A percentile compares a stretch with the other conserved stretches of the same genome.
Evolutionary conservation across 768 basidiomycete genomes (phyloP).

Genomic region (Coprinellus aureogranulatus): DNA sequence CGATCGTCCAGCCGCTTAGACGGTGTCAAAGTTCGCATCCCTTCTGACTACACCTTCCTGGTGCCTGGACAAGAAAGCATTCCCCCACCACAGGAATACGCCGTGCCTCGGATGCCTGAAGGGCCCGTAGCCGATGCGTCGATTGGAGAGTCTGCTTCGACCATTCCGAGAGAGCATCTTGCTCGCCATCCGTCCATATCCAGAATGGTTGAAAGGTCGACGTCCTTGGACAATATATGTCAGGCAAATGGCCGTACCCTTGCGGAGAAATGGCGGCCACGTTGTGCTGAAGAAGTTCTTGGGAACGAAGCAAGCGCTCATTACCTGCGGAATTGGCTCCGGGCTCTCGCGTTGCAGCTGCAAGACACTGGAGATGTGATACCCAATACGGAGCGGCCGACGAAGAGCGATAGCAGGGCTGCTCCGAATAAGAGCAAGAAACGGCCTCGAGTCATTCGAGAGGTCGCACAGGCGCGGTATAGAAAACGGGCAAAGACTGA

Average conservation of each 20-base stretch:
- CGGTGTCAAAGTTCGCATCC: too few species aligned
- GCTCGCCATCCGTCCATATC: conserved; percentile 51
- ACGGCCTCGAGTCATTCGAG: conserved; percentile 57
- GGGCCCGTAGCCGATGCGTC: conserved; percentile 5
- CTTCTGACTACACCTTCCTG: not conserved
- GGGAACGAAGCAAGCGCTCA: conserved; percentile 71
- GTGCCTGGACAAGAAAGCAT: not conserved
- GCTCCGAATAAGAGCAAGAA: conserved; percentile 38
- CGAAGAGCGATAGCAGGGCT: conserved; percentile 16
- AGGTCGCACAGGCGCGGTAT: conserved; percentile 42
- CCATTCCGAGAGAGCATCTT: conserved; percentile 29
- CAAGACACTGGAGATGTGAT: conserved; percentile 16
- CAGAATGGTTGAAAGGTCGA: conserved; percentile 28
- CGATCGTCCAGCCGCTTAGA: not conserved
- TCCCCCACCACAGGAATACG: not conserved
- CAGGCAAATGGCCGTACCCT: conserved; percentile 49
- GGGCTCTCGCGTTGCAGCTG: conserved; percentile 62
- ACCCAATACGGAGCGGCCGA: conserved; percentile 5
- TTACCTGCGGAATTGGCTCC: conserved; percentile 78
- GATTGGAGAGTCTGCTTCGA: conserved; percentile 2
- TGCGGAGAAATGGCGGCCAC: conserved; percentile 75
- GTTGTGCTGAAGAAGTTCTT: conserved; percentile 68
- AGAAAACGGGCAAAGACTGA: conserved; percentile 56
- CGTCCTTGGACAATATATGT: conserved; percentile 14
- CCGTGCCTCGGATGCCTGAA: not conserved